These are phyloP conservation scores for Polytrichum formosum DNA, from an alignment of 225 moss, liverwort and hornwort genomes.

Conservation along the genomic window DNA sequence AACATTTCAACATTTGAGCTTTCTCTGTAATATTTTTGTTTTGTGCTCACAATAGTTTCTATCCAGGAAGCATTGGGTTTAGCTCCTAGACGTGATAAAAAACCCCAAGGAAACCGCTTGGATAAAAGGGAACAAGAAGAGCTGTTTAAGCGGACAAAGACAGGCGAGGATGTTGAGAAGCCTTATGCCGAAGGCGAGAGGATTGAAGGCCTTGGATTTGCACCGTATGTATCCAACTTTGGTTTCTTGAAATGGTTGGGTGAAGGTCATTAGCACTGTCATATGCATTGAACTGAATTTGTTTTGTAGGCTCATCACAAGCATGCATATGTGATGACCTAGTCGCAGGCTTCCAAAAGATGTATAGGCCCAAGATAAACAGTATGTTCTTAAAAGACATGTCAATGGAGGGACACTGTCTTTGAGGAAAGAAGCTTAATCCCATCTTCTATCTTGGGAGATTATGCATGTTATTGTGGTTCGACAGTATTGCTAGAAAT, in stretches of 20 bases:
- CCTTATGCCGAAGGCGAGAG: slow-evolving; percentile 82
- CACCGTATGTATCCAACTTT: slow-evolving; percentile 51
- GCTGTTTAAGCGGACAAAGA: slow-evolving; percentile 71
- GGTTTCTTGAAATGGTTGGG: not conserved
- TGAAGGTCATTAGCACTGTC: not conserved
- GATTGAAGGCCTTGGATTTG: slow-evolving; percentile 88
- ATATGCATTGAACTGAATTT: not conserved
- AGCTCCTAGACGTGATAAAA: slow-evolving; percentile 58
- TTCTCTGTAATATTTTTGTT: not conserved
- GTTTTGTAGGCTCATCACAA: too few species aligned
- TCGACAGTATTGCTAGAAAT: too few species aligned
- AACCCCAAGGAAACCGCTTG: slow-evolving; percentile 55
- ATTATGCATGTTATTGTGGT: too few species aligned
- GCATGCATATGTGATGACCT: too few species aligned
- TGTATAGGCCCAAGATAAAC: too few species aligned
- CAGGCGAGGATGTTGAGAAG: slow-evolving; percentile 62
- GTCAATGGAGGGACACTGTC: too few species aligned
- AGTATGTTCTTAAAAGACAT: too few species aligned
- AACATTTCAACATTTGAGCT: too few species aligned
- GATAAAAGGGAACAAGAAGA: slow-evolving; percentile 84
- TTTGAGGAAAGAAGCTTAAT: too few species aligned
- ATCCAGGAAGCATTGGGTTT: slow-evolving; percentile 83
- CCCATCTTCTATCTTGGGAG: too few species aligned
- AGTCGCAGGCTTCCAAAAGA: too few species aligned
- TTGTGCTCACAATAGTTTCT: not conserved